These are phyloP conservation scores for Alloascoidea hylecoeti DNA, from an alignment of 805 yeast species.

Conservation along the genomic window DNA sequence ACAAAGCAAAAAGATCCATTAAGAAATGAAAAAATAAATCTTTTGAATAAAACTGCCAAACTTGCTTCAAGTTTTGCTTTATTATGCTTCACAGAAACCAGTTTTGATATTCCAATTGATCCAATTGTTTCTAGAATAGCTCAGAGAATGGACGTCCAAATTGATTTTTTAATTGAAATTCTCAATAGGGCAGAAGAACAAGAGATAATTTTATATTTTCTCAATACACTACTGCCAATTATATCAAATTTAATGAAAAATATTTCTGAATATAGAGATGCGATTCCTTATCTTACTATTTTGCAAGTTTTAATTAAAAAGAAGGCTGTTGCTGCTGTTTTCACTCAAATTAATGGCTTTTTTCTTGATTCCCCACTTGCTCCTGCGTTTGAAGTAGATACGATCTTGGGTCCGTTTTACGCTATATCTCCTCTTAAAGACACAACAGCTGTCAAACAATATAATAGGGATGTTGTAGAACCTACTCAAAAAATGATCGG, in stretches of 20 bases:
- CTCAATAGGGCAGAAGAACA: conserved; percentile 1
- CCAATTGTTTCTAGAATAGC: not conserved
- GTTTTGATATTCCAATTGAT: not conserved
- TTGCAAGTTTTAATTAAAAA: conserved; percentile 40
- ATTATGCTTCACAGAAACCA: conserved; percentile 29
- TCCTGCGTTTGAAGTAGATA: conserved; percentile 38
- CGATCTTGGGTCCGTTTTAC: conserved; percentile 68
- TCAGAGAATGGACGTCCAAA: not conserved
- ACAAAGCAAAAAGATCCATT: conserved; percentile 25
- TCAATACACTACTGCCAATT: conserved; percentile 3
- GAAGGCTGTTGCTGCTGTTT: conserved; percentile 45
- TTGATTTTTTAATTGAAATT: not conserved
- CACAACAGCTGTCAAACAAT: conserved; percentile 33
- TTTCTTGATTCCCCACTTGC: conserved; percentile 31
- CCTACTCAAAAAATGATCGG: conserved; percentile 4
- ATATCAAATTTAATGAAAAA: conserved; percentile 11
- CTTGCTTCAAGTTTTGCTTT: conserved; percentile 48
- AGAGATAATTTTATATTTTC: not conserved
- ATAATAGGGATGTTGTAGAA: conserved; percentile 15
- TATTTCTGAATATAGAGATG: conserved; percentile 29
- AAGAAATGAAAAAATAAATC: conserved; percentile 20
- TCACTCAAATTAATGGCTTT: conserved; percentile 44
- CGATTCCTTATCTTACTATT: conserved; percentile 32
- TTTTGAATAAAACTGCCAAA: conserved; percentile 34
- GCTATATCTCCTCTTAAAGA: conserved; percentile 60